Evolutionary conservation across 495 filamentous ascomycete genomes (phyloP).

Genomic region (Immersiella caudata): DNA sequence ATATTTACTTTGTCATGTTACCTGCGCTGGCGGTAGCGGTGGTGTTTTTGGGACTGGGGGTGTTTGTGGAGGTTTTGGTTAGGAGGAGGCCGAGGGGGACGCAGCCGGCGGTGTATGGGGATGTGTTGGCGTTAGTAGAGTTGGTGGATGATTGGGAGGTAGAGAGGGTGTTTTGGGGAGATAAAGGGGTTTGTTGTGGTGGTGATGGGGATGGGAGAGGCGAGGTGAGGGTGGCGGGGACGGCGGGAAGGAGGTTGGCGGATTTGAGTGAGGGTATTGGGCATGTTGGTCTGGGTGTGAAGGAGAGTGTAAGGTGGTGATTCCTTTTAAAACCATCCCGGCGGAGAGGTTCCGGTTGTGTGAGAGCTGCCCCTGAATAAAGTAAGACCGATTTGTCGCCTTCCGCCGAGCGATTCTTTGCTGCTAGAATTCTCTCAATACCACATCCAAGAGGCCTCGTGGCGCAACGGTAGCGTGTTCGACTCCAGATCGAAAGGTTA

Average conservation of each 20-base stretch:
- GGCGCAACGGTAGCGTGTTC: background rate
- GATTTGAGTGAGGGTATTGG: background rate
- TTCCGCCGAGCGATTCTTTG: too few relatives aligned
- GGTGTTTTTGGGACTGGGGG: conserved; percentile 7
- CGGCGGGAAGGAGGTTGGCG: conserved; percentile 9
- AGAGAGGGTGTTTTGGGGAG: conserved; percentile 16
- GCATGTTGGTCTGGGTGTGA: background rate
- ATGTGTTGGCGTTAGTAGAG: conserved; percentile 6
- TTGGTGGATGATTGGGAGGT: conserved; percentile 14
- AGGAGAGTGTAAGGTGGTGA: background rate
- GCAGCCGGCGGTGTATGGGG: conserved; percentile 14
- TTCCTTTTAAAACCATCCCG: too few relatives aligned
- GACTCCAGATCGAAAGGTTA: background rate
- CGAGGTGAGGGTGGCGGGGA: conserved; percentile 3
- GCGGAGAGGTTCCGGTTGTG: too few relatives aligned
- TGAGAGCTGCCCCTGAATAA: too few relatives aligned
- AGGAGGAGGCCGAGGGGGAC: background rate
- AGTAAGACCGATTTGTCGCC: too few relatives aligned
- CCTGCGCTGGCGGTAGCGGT: background rate
- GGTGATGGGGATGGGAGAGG: background rate
- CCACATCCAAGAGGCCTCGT: background rate
- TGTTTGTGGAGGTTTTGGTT: conserved; percentile 5
- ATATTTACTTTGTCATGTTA: background rate
- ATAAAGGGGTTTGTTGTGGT: conserved; percentile 5
- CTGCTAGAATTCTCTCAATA: background rate